phyloP scores from a whole-genome alignment of 1,284 basidiomycete genomes.

The Prillingera fragicola region DNA sequence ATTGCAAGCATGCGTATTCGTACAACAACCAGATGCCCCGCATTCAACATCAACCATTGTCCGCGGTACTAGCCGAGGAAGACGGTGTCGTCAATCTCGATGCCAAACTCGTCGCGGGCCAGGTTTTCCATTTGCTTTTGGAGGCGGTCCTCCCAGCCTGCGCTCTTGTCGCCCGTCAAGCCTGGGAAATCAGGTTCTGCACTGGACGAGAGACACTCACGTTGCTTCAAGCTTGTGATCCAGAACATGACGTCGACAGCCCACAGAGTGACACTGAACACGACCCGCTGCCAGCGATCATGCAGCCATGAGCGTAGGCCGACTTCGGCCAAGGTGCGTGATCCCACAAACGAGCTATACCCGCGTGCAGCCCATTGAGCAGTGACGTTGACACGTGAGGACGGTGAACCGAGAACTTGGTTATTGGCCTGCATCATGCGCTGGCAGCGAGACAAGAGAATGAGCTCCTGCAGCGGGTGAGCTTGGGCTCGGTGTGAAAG shows the following conservation, averaged over 20 bases:
- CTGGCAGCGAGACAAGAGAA: conserved; percentile 78
- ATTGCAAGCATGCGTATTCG: conserved; percentile 1
- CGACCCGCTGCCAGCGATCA: conserved; percentile 41
- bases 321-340: conserved; percentile 44
- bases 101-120: conserved; percentile 49
- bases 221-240: conserved; percentile 37
- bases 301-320: conserved; percentile 43
- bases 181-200: too few relatives aligned
- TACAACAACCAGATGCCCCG: background rate
- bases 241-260: conserved; percentile 50
- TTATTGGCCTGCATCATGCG: conserved; percentile 56
- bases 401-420: conserved; percentile 69
- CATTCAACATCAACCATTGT: background rate
- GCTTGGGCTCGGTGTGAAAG: background rate
- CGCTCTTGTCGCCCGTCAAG: conserved; percentile 40
- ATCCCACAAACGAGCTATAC: conserved; percentile 54
- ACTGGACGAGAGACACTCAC: too few relatives aligned
- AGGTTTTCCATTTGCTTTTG: conserved; percentile 47
- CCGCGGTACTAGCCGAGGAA: conserved; percentile 37
- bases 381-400: conserved; percentile 79
- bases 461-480: conserved; percentile 57
- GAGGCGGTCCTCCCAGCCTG: conserved; percentile 43
- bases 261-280: conserved; percentile 48
- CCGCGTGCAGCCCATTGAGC: conserved; percentile 55
- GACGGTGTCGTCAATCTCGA: conserved; percentile 50